Evolutionary conservation across 495 filamentous ascomycete genomes (phyloP), one percentile per base, ranked within the genome.

Genomic region (Wilcoxina mikolae): DNA sequence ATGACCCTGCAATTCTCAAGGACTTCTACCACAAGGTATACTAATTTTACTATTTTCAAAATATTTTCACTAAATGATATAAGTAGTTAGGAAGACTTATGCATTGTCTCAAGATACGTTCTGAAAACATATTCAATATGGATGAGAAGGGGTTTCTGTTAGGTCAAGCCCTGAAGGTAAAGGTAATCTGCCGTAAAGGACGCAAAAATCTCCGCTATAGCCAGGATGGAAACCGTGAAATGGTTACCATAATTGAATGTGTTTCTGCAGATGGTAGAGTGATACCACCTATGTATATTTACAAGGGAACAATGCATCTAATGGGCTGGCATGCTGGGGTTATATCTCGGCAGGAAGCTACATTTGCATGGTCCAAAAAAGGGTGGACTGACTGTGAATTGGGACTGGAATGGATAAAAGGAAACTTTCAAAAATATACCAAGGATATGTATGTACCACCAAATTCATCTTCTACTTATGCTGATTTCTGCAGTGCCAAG

Each of bases 161-260:
- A n/a, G n/a, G 42, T 12, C 20, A 52, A 20, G 33, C 35, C 15
- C 22, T 22, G 25, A 28, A 49, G 18, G 17, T 20, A 12, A 52
- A 55, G 17, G 54, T 53, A 15, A 56, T 56, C n/a, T 24, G 23
- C 33, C n/a, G 26, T 22, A 47, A 4, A 3, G 45, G 42, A 0
- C 22, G 38, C 11, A 59, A 59, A 49, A 52, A 51, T 12, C 38
- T n/a, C n/a, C n/a, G n/a, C n/a, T n/a, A n/a, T n/a, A n/a, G n/a
- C n/a, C n/a, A n/a, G n/a, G n/a, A n/a, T n/a, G n/a, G n/a, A n/a
- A n/a, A n/a, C n/a, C n/a, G n/a, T n/a, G n/a, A n/a, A n/a, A n/a
- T n/a, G n/a, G 11, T 4, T 17, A 27, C 4, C n/a, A n/a, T n/a
- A n/a, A n/a, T n/a, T n/a, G n/a, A n/a, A n/a, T n/a, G n/a, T n/a